A percentile compares a stretch with the other conserved stretches of the same genome.
Conservation (phyloP, 345 rosid genomes). For the Gossypium sturtianum region DNA sequence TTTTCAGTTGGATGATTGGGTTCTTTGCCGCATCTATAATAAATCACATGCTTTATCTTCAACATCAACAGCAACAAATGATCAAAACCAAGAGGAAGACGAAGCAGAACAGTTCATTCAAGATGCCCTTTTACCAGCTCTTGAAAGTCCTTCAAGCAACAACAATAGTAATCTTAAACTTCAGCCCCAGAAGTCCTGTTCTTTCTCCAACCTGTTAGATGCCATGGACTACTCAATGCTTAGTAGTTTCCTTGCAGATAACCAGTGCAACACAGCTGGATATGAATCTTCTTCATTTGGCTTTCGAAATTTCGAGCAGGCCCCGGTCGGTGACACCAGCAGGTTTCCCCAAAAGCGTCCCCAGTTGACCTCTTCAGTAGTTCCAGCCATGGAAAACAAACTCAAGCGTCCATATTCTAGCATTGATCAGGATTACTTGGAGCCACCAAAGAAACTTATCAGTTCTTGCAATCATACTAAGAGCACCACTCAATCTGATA, state of each 20-base stretch:
- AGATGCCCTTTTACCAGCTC: conserved; percentile 28
- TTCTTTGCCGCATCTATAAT: conserved; percentile 91
- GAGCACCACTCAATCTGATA: conserved; percentile 19
- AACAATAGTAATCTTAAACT: conserved; percentile 23
- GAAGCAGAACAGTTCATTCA: conserved; percentile 34
- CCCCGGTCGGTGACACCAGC: conserved; percentile 13
- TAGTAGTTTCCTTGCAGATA: conserved; percentile 53
- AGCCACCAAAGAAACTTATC: conserved; percentile 39
- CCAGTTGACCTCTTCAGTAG: conserved; percentile 35
- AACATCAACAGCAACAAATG: conserved; percentile 31
- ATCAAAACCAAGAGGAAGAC: conserved; percentile 61
- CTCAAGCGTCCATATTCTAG: conserved; percentile 45
- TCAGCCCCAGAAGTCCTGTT: conserved; percentile 57
- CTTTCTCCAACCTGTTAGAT: conserved; percentile 72
- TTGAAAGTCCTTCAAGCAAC: conserved; percentile 25
- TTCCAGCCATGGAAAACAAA: conserved; percentile 29
- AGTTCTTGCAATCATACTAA: conserved; percentile 43
- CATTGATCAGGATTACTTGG: conserved; percentile 33
- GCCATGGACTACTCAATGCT: conserved; percentile 63
- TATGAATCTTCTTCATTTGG: conserved; percentile 23
- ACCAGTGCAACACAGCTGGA: conserved; percentile 26
- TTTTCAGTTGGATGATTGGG: conserved; percentile 93
- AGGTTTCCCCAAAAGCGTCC: conserved; percentile 50
- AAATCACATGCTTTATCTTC: conserved; percentile 54
- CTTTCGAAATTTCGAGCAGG: conserved; percentile 17